Percentiles rank a stretch among this genome's conserved stretches.
Evolutionary conservation across 768 basidiomycete species (phyloP).

Genomic region (Boletus sp.): DNA sequence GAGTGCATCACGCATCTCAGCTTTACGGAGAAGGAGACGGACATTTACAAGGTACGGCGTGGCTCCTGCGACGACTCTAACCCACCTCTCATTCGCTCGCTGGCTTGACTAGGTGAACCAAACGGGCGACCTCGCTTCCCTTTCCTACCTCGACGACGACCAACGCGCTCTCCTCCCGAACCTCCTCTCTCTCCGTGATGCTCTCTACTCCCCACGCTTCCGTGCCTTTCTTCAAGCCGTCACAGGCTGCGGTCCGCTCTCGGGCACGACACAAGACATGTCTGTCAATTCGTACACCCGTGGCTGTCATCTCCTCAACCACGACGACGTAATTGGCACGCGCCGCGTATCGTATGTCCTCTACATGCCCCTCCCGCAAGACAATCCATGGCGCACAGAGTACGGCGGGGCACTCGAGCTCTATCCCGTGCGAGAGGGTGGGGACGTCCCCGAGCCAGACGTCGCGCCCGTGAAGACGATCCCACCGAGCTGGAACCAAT

Average conservation of each 20-base stretch:
- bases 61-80: background rate
- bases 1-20: slow-evolving; percentile 77
- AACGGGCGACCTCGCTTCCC: slow-evolving; percentile 93
- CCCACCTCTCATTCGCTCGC: background rate
- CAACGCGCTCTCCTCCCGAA: slow-evolving; percentile 79
- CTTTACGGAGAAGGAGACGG: slow-evolving; percentile 94
- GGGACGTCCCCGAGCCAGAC: slow-evolving; percentile 66
- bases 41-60: slow-evolving; percentile 87
- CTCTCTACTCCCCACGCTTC: slow-evolving; percentile 85
- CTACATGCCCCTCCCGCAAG: slow-evolving; percentile 83
- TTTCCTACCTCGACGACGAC: slow-evolving; percentile 76
- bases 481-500: slow-evolving; percentile 86
- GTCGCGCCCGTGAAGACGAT: slow-evolving; percentile 62
- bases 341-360: slow-evolving; percentile 95
- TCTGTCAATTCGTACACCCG: slow-evolving; percentile 89
- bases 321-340: slow-evolving; percentile 97
- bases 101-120: slow-evolving; percentile 74
- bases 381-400: slow-evolving; percentile 76
- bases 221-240: slow-evolving; percentile 79
- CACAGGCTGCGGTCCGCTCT: slow-evolving; percentile 90
- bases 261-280: slow-evolving; percentile 92
- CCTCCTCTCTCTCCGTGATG: slow-evolving; percentile 81
- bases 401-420: slow-evolving; percentile 96
- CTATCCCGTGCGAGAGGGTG: slow-evolving; percentile 67
- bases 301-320: slow-evolving; percentile 93